phyloP scores from a whole-genome alignment of 495 filamentous ascomycete species.

The Neurospora cerealis region DNA sequence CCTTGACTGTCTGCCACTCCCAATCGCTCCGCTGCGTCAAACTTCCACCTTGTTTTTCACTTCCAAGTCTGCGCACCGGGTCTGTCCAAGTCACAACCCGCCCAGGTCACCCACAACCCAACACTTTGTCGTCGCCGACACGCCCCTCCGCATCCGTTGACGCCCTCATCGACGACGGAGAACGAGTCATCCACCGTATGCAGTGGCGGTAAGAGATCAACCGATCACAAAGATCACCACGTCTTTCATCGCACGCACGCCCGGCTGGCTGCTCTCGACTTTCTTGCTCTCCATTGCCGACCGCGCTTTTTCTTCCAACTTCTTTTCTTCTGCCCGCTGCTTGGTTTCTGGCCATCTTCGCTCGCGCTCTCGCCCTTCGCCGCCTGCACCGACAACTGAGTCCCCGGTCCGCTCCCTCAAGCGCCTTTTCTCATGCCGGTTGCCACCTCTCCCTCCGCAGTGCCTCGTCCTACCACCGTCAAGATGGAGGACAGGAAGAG shows the following conservation, averaged over 20 bases:
- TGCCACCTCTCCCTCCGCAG: slow-evolving; percentile 59
- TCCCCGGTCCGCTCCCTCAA: slow-evolving; percentile 1
- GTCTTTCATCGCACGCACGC: neutral
- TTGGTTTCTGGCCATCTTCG: slow-evolving; percentile 17
- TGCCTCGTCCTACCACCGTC: slow-evolving; percentile 57
- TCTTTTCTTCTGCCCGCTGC: neutral
- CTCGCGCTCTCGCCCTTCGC: slow-evolving; percentile 19
- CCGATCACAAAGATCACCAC: neutral
- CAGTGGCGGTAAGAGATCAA: neutral
- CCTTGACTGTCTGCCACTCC: neutral
- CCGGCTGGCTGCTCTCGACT: neutral
- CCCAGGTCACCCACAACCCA: neutral
- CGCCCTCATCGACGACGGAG: neutral
- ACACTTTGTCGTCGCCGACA: neutral
- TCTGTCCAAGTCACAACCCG: neutral
- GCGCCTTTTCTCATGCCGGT: slow-evolving; percentile 62
- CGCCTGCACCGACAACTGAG: neutral
- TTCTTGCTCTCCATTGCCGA: neutral
- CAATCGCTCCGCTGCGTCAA: neutral
- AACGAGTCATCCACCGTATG: neutral
- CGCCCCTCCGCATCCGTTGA: neutral
- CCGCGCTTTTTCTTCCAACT: neutral
- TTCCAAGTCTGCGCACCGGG: neutral
- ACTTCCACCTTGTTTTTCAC: slow-evolving; percentile 5
- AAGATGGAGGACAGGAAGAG: slow-evolving; percentile 99